Conservation (phyloP, 306 rosid genomes). For the Neltuma alba region DNA sequence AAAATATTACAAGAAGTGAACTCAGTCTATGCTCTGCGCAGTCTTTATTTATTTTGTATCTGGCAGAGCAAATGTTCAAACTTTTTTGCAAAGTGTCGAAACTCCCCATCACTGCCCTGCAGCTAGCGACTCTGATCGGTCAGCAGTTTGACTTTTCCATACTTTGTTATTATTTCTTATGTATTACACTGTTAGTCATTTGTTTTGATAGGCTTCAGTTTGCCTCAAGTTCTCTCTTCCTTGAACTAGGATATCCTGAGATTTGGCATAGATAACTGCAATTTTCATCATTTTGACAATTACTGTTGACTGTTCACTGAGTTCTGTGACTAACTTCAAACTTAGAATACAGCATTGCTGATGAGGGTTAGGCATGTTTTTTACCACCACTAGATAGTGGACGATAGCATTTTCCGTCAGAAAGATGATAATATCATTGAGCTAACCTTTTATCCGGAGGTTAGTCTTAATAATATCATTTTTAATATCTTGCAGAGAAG, state of each 20-base stretch:
- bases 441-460: constrained; percentile 4
- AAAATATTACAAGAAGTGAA: constrained; percentile 14
- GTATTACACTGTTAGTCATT: not conserved
- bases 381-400: not conserved
- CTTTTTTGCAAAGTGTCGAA: not conserved
- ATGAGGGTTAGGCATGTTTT: not conserved
- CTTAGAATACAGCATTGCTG: not conserved
- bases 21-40: constrained; percentile 1
- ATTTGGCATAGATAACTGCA: constrained; percentile 9
- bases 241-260: not conserved
- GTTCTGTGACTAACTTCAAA: constrained; percentile 9
- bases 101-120: not conserved
- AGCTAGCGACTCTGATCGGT: not conserved
- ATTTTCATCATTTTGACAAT: not conserved
- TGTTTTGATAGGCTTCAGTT: constrained; percentile 13
- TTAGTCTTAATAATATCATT: constrained; percentile 18
- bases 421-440: not conserved
- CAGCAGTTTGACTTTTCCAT: constrained; percentile 7
- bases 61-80: not conserved
- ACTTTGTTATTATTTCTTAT: not conserved
- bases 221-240: constrained; percentile 1
- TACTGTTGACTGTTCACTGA: constrained; percentile 15
- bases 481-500: constrained; percentile 64
- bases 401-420: not conserved
- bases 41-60: not conserved